A percentile compares a stretch with the other conserved stretches of the same genome.
These are phyloP conservation scores for Acanthochlamys bracteata DNA, from an alignment of 106 monocot species.

Conservation along the genomic window DNA sequence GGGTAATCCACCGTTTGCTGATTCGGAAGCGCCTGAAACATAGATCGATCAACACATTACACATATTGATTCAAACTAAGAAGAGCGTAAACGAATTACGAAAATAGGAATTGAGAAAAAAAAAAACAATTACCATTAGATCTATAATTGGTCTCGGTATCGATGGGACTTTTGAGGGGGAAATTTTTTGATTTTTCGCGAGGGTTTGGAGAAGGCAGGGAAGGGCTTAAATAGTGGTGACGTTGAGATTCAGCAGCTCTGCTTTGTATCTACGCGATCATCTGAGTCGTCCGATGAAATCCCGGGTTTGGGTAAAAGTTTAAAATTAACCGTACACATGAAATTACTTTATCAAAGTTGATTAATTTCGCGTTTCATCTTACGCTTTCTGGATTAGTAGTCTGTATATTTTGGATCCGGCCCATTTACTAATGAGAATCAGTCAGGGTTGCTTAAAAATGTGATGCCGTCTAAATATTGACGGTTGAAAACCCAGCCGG, in stretches of 20 bases:
- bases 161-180: too few species aligned
- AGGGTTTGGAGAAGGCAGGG: not conserved
- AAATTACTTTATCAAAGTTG: not conserved
- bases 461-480: too few species aligned
- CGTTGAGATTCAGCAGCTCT: not conserved
- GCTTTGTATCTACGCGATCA: not conserved
- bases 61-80: not conserved
- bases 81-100: not conserved
- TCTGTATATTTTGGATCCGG: too few species aligned
- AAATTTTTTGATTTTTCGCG: not conserved
- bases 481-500: too few species aligned
- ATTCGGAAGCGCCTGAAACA: conserved; percentile 27
- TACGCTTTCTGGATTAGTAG: too few species aligned
- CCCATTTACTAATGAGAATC: too few species aligned
- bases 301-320: not conserved
- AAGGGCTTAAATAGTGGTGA: not conserved
- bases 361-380: too few species aligned
- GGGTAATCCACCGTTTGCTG: conserved; percentile 29
- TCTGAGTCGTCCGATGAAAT: not conserved
- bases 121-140: not conserved
- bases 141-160: too few species aligned
- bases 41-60: not conserved
- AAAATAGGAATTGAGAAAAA: not conserved
- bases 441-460: too few species aligned
- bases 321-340: not conserved